Conservation (phyloP, 371 early-diverging fungal species). For the Mucor mucedo region DNA sequence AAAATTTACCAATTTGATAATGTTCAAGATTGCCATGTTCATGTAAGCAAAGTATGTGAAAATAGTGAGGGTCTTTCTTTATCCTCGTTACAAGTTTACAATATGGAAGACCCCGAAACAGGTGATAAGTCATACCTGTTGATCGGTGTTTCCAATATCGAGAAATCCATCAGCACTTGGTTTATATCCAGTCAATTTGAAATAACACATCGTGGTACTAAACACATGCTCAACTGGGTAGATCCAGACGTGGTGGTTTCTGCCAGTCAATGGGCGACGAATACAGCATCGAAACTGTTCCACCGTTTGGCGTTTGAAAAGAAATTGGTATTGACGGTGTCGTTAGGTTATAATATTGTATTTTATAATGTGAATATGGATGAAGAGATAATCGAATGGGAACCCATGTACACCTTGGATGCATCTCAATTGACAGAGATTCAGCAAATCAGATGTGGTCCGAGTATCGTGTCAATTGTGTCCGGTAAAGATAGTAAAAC, state of each 20-base stretch:
- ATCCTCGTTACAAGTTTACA: conserved; percentile 40
- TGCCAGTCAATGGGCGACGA: conserved; percentile 28
- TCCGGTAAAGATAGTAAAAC: conserved; percentile 18
- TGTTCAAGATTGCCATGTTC: conserved; percentile 29
- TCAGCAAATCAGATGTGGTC: conserved; percentile 21
- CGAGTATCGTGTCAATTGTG: conserved; percentile 23
- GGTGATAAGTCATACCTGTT: conserved; percentile 24
- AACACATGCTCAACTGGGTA: conserved; percentile 14
- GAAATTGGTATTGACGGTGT: conserved; percentile 11
- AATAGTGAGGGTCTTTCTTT: conserved; percentile 5
- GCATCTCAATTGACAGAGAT: conserved; percentile 5
- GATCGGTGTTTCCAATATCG: conserved; percentile 30
- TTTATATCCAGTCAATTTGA: conserved; percentile 1
- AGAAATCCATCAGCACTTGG: conserved; percentile 33
- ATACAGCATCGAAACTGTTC: conserved; percentile 30
- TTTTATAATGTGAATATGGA: conserved; percentile 22
- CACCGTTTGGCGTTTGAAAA: conserved; percentile 18
- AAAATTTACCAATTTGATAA: conserved; percentile 36
- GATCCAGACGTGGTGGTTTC: conserved; percentile 11
- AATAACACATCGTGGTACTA: conserved; percentile 17
- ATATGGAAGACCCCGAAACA: conserved; percentile 16
- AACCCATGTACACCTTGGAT: conserved; percentile 30
- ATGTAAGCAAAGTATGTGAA: conserved; percentile 32
- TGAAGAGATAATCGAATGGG: conserved; percentile 23
- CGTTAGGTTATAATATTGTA: conserved; percentile 13